Conservation (phyloP, 1,284 basidiomycete species). For the Heterobasidion occidentale region DNA sequence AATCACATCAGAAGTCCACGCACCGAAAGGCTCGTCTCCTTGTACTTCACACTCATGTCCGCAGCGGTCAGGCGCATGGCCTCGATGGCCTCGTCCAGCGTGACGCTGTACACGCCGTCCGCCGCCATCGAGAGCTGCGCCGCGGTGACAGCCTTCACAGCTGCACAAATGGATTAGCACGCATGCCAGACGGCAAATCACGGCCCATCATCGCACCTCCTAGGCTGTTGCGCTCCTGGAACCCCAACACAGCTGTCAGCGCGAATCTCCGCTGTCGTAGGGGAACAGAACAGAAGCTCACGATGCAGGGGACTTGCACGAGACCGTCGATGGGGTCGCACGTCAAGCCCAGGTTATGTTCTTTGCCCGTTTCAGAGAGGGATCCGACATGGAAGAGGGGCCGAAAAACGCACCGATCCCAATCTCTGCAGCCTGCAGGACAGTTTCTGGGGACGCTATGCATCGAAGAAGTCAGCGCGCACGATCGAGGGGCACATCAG, state of each 20-base stretch:
- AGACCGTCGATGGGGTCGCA: constrained; percentile 92
- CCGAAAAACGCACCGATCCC: constrained; percentile 62
- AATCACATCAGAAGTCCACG: constrained; percentile 16
- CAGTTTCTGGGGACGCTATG: constrained; percentile 71
- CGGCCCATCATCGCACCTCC: constrained; percentile 45
- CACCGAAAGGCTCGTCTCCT: constrained; percentile 88
- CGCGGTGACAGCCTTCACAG: constrained; percentile 86
- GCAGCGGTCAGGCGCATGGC: constrained; percentile 90
- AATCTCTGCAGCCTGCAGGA: constrained; percentile 84
- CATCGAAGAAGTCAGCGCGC: not conserved
- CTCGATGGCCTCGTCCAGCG: constrained; percentile 92
- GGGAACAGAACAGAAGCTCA: constrained; percentile 29
- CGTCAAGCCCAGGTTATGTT: constrained; percentile 83
- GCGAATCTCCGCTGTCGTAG: not conserved
- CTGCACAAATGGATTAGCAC: constrained; percentile 24
- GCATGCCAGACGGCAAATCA: not conserved
- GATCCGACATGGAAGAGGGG: not conserved
- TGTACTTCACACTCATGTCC: constrained; percentile 86
- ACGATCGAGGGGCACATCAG: not conserved
- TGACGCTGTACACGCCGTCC: constrained; percentile 80
- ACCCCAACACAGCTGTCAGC: no score
- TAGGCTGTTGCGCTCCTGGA: constrained; percentile 78
- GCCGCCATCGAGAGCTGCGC: constrained; percentile 92
- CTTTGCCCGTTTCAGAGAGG: constrained; percentile 25
- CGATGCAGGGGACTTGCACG: constrained; percentile 93